Evolutionary conservation across 2,329 filamentous ascomycete species (phyloP).

Genomic region (Metarhizium rileyi): DNA sequence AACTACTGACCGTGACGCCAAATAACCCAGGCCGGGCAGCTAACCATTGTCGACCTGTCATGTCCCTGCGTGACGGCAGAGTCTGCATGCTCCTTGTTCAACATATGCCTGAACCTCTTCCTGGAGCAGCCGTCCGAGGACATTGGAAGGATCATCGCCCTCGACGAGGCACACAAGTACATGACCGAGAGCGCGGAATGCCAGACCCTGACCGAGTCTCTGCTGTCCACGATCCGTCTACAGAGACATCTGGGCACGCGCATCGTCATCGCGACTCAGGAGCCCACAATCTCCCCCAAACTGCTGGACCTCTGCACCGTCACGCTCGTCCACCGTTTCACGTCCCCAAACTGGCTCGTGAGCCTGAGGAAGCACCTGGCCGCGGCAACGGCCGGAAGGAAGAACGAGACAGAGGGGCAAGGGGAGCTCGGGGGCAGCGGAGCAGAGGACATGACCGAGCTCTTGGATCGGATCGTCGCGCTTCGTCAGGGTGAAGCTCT

Average conservation of each 20-base stretch:
- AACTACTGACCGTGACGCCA: accelerated
- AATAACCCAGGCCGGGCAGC: conserved; percentile 16
- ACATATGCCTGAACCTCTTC: conserved; percentile 59
- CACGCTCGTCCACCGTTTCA: conserved; percentile 66
- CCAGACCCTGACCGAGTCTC: conserved; percentile 46
- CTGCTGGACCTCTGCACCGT: conserved; percentile 63
- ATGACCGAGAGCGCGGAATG: conserved; percentile 48
- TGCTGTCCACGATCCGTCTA: conserved; percentile 55
- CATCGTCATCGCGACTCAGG: conserved; percentile 66
- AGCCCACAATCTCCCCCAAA: conserved; percentile 59
- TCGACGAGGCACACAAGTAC: conserved; percentile 76
- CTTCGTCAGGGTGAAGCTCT: conserved; percentile 36
- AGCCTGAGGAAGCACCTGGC: conserved; percentile 37
- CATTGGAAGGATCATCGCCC: conserved; percentile 51
- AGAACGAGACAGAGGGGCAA: neutral
- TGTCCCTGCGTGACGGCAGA: conserved; percentile 60
- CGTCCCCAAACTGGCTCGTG: conserved; percentile 51
- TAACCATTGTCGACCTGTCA: conserved; percentile 53
- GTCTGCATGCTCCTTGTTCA: conserved; percentile 62
- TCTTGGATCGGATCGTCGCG: conserved; percentile 33
- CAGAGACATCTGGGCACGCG: conserved; percentile 61
- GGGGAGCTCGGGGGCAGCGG: neutral
- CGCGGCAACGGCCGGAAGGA: conserved; percentile 8
- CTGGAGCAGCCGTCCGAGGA: conserved; percentile 35
- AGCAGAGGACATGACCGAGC: conserved; percentile 11